Conservation (phyloP, 148 eudicot genomes). For the Vaccinium myrtillus region DNA sequence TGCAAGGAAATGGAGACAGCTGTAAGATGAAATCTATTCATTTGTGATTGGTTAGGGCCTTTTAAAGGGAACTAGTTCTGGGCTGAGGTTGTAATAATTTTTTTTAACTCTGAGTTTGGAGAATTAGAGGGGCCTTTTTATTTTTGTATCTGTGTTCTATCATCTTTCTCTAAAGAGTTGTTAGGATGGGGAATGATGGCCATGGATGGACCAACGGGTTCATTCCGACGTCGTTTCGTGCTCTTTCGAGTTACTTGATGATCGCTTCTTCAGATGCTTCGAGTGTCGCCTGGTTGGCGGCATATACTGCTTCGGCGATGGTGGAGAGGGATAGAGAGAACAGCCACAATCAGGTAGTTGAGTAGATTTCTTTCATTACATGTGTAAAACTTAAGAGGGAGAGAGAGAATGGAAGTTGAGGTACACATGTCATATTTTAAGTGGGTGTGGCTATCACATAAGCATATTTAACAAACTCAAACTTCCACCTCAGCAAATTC, state of each 20-base stretch:
- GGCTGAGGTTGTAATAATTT: conserved; percentile 32
- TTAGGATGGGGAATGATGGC: conserved; percentile 68
- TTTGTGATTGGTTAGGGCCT: too few species aligned
- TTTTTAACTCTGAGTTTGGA: conserved; percentile 1
- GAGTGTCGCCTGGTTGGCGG: conserved; percentile 69
- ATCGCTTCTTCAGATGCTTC: conserved; percentile 83
- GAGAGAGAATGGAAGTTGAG: too few species aligned
- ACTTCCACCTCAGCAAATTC: too few species aligned
- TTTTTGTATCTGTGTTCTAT: conserved; percentile 10
- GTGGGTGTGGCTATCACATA: too few species aligned
- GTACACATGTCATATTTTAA: too few species aligned
- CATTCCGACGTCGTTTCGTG: conserved; percentile 56
- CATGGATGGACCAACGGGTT: conserved; percentile 57
- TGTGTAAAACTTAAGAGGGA: too few species aligned
- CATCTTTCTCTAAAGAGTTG: background rate
- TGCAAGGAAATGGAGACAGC: too few species aligned
- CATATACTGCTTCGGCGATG: conserved; percentile 62
- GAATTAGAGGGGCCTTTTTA: background rate
- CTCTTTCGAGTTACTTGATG: conserved; percentile 66
- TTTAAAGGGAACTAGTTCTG: background rate
- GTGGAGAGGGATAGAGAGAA: conserved; percentile 66
- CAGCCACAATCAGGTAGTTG: conserved; percentile 60
- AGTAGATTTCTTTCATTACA: background rate
- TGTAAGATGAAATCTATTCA: too few species aligned
- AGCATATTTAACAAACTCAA: too few species aligned